phyloP scores from a whole-genome alignment of 306 rosid species.

The Erythrophleum fordii region DNA sequence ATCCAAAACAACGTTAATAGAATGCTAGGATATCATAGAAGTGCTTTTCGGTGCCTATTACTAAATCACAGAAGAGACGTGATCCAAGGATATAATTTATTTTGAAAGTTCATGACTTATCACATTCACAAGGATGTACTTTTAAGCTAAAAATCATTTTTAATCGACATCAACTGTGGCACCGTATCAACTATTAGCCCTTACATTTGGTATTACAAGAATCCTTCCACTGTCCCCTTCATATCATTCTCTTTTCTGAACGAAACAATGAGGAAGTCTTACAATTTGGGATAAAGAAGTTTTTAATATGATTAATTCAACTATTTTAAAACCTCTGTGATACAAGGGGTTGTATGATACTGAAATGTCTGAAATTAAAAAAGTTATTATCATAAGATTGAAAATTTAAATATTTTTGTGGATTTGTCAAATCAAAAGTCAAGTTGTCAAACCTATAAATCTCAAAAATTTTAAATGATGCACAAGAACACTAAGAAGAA shows the following conservation, averaged over 20 bases:
- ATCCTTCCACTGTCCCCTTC: neutral
- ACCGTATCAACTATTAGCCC: neutral
- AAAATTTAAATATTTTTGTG: no score
- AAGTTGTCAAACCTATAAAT: no score
- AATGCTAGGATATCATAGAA: neutral
- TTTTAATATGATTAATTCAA: neutral
- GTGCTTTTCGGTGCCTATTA: neutral
- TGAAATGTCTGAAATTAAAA: no score
- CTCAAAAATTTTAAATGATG: no score
- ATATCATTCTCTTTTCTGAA: neutral
- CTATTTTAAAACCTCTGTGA: neutral
- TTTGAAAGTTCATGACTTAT: conserved; percentile 4
- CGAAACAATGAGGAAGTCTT: neutral
- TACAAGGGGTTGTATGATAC: neutral
- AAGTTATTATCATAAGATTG: neutral
- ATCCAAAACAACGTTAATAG: neutral
- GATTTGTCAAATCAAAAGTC: no score
- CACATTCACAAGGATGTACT: neutral
- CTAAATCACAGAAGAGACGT: neutral
- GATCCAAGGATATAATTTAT: neutral
- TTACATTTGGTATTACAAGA: neutral
- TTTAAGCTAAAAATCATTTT: conserved; percentile 1
- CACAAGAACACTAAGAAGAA: no score
- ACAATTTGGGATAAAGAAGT: neutral
- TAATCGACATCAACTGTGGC: conserved; percentile 10